phyloP scores from a whole-genome alignment of 2,329 filamentous ascomycete species.

The Phialophora expanda region DNA sequence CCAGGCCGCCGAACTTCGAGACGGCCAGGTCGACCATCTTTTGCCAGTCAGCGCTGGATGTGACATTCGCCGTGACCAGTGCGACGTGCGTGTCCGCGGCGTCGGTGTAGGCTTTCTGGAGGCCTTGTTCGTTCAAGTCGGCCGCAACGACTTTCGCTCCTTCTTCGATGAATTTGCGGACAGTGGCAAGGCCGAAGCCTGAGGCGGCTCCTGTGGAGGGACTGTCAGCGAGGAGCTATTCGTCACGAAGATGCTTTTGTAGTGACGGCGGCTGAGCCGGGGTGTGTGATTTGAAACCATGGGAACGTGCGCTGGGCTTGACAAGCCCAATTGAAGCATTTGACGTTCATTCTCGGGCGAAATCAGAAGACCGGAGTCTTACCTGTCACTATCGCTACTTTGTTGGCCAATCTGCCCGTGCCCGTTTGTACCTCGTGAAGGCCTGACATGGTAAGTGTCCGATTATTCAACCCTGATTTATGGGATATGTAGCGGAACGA shows the following conservation, averaged over 20 bases:
- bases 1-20: conserved; percentile 36
- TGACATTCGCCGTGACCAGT: conserved; percentile 35
- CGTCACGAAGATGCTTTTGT: neutral
- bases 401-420: conserved; percentile 47
- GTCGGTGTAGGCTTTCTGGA: conserved; percentile 25
- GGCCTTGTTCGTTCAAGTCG: conserved; percentile 47
- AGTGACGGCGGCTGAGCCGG: neutral
- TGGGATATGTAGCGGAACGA: neutral
- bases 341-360: neutral
- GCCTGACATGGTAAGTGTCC: conserved; percentile 28
- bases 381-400: conserved; percentile 55
- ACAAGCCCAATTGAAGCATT: neutral
- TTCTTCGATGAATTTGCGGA: conserved; percentile 48
- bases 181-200: conserved; percentile 52
- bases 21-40: conserved; percentile 35
- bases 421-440: conserved; percentile 38
- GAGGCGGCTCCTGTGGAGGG: conserved; percentile 47
- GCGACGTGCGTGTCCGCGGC: conserved; percentile 27
- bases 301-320: neutral
- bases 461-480: neutral
- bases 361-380: neutral
- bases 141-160: conserved; percentile 51
- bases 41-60: conserved; percentile 34
- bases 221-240: neutral
- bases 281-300: neutral